Conservation (phyloP, 2,329 filamentous ascomycete species). For the Scopulariopsis brevicaulis region DNA sequence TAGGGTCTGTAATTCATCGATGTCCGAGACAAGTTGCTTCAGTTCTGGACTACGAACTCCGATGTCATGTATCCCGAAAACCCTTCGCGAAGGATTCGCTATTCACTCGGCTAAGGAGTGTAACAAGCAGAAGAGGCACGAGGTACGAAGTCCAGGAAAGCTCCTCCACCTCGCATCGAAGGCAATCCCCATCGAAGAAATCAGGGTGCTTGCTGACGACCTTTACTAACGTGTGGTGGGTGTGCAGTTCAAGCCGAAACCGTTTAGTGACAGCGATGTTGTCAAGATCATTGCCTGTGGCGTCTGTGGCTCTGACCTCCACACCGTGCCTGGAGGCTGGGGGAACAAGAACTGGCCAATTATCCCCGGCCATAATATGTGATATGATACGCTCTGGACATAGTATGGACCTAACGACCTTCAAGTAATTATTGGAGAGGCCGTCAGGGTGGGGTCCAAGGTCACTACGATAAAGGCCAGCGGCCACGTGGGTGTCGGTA, state of each 20-base stretch:
- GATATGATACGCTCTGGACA: neutral
- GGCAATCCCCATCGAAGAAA: too few relatives aligned
- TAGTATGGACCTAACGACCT: neutral
- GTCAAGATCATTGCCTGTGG: slow-evolving; percentile 64
- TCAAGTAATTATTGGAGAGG: slow-evolving; percentile 33
- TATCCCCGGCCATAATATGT: slow-evolving; percentile 40
- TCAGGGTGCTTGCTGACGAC: too few relatives aligned
- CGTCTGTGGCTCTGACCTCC: slow-evolving; percentile 50
- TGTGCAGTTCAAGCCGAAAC: slow-evolving; percentile 53
- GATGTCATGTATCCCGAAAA: slow-evolving; percentile 17
- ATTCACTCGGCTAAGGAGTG: slow-evolving; percentile 8
- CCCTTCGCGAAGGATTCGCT: slow-evolving; percentile 10
- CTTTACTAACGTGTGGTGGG: too few relatives aligned
- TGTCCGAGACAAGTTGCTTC: too few relatives aligned
- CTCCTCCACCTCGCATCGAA: neutral
- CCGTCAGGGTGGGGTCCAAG: slow-evolving; percentile 28
- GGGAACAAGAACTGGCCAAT: slow-evolving; percentile 37
- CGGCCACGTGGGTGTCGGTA: slow-evolving; percentile 47
- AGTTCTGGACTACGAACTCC: too few relatives aligned
- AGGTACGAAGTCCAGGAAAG: neutral
- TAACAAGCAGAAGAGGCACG: slow-evolving; percentile 8
- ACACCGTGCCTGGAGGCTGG: slow-evolving; percentile 47
- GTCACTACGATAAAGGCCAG: slow-evolving; percentile 38
- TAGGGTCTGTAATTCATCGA: too few relatives aligned
- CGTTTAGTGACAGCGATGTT: slow-evolving; percentile 58